Evolutionary conservation across 2,329 filamentous ascomycete species (phyloP).

Genomic region (Cryphonectria nitschkei): DNA sequence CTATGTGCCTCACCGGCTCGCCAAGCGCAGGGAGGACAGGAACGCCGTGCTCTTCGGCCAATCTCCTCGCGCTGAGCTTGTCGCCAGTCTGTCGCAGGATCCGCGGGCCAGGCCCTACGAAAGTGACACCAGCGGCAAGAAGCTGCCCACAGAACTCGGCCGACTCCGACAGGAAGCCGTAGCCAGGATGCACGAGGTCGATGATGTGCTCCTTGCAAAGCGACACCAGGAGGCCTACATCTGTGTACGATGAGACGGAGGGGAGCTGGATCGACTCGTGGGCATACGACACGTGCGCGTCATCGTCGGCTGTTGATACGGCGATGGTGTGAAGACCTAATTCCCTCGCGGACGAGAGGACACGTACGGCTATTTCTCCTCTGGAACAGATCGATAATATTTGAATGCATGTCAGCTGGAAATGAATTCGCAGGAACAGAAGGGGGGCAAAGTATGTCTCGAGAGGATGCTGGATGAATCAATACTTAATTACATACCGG

Average conservation of each 20-base stretch:
- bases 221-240: constrained; percentile 17
- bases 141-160: constrained; percentile 20
- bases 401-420: constrained; percentile 39
- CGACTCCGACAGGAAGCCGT: constrained; percentile 24
- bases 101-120: constrained; percentile 18
- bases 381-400: not conserved
- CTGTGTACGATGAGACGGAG: constrained; percentile 38
- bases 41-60: constrained; percentile 15
- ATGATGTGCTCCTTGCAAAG: constrained; percentile 20
- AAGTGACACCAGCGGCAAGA: constrained; percentile 8
- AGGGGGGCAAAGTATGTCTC: too few relatives aligned
- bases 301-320: constrained; percentile 58
- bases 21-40: constrained; percentile 13
- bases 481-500: not conserved
- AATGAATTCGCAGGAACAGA: not conserved
- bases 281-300: constrained; percentile 56
- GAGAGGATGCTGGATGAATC: not conserved
- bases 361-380: constrained; percentile 66
- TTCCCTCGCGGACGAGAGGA: constrained; percentile 63
- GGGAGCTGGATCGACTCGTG: constrained; percentile 53
- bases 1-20: constrained; percentile 1
- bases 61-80: constrained; percentile 23
- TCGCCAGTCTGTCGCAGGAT: constrained; percentile 19
- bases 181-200: constrained; percentile 22
- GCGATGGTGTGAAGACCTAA: constrained; percentile 59